Percentiles rank a stretch among this genome's conserved stretches.
Conservation (phyloP, 192 early-diverging fungal species). For the Rhizophagus clarus region DNA sequence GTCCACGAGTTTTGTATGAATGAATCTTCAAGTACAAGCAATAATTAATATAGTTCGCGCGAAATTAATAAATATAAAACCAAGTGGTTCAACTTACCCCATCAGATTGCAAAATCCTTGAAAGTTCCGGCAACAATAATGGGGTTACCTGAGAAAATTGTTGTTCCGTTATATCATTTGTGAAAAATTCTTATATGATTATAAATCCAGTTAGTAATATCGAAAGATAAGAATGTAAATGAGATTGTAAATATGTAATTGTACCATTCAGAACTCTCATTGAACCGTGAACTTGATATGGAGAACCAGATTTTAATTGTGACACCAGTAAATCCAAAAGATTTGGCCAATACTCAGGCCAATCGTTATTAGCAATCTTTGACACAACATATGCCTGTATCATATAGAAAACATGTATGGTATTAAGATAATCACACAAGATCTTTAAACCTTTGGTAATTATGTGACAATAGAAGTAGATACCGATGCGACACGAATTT, state of each 20-base stretch:
- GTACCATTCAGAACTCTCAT: constrained; percentile 78
- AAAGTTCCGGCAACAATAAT: constrained; percentile 80
- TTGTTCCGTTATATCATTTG: constrained; percentile 82
- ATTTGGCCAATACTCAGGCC: constrained; percentile 92
- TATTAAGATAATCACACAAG: not conserved
- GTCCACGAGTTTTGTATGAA: constrained; percentile 66
- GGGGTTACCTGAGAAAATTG: constrained; percentile 85
- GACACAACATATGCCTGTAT: constrained; percentile 80
- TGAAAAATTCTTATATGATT: constrained; percentile 70
- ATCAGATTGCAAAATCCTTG: constrained; percentile 70
- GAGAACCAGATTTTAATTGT: constrained; percentile 61
- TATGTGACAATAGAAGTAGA: constrained; percentile 19
- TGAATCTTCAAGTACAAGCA: constrained; percentile 46
- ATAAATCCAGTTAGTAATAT: not conserved
- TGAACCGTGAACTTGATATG: constrained; percentile 82
- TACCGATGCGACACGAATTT: constrained; percentile 70
- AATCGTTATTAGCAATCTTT: constrained; percentile 89
- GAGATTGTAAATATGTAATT: not conserved
- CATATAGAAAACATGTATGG: not conserved
- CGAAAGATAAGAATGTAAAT: not conserved
- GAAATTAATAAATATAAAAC: not conserved
- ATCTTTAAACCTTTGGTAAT: not conserved
- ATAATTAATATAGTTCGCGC: not conserved
- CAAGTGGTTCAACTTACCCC: constrained; percentile 34
- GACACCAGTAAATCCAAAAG: constrained; percentile 77